A percentile compares a stretch with the other conserved stretches of the same genome.
Conservation (phyloP, 495 filamentous ascomycete species). For the Talaromyces proteolyticus region DNA sequence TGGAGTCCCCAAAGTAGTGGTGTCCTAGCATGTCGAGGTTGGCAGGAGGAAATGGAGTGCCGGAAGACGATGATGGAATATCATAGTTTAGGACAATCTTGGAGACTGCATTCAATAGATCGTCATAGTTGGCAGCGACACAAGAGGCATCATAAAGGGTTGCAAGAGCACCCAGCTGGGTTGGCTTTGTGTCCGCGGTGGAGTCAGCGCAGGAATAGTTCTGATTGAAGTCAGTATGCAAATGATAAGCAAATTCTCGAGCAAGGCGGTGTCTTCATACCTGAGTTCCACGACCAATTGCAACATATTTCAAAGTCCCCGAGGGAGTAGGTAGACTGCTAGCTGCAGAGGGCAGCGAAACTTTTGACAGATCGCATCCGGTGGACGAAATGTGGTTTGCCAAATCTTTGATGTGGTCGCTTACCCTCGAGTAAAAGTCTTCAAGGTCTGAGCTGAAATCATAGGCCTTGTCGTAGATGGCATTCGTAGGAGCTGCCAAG, state of each 20-base stretch:
- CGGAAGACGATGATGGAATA: constrained; percentile 27
- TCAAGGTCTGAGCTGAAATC: constrained; percentile 30
- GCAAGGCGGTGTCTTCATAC: constrained; percentile 18
- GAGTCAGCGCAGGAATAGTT: constrained; percentile 80
- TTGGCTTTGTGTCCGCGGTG: constrained; percentile 52
- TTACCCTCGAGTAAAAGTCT: constrained; percentile 32
- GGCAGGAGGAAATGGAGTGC: constrained; percentile 34
- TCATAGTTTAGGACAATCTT: constrained; percentile 29
- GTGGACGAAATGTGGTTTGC: constrained; percentile 8
- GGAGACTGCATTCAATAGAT: constrained; percentile 50
- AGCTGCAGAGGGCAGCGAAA: constrained; percentile 30
- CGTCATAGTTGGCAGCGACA: constrained; percentile 58
- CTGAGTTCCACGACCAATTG: constrained; percentile 75
- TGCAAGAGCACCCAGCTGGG: constrained; percentile 68
- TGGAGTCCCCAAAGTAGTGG: constrained; percentile 67
- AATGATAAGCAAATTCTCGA: neutral
- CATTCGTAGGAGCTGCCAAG: constrained; percentile 26
- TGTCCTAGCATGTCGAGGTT: constrained; percentile 62
- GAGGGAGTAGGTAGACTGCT: constrained; percentile 50
- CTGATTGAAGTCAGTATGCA: constrained; percentile 30
- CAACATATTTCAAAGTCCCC: constrained; percentile 65
- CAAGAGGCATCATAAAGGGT: constrained; percentile 86
- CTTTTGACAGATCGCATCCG: constrained; percentile 32
- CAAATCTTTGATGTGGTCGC: constrained; percentile 22
- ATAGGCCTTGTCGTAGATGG: constrained; percentile 26